A percentile compares a stretch with the other conserved stretches of the same genome.
Conservation (phyloP, 257 asterid species). For the Plectranthus barbatus region DNA sequence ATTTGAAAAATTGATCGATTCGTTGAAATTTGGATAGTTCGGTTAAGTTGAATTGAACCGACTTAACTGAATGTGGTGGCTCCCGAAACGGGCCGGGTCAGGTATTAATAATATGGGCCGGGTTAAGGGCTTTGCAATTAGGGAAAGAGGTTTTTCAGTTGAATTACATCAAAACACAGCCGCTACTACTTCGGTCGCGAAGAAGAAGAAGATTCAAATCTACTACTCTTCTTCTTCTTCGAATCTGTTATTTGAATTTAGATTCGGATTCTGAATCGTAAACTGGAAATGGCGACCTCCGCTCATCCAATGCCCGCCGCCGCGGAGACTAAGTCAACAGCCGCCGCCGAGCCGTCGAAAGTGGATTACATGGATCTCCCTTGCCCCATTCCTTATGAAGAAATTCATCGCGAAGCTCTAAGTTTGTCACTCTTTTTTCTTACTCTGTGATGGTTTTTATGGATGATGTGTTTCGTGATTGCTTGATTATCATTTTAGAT, state of each 20-base stretch:
- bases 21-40: no score
- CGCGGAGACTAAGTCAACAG: slow-evolving; percentile 26
- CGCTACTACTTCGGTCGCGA: slow-evolving; percentile 10
- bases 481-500: neutral
- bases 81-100: slow-evolving; percentile 23
- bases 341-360: slow-evolving; percentile 39
- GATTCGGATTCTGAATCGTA: neutral
- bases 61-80: no score
- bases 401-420: slow-evolving; percentile 92
- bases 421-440: slow-evolving; percentile 39
- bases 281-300: slow-evolving; percentile 51
- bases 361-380: slow-evolving; percentile 74
- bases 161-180: neutral
- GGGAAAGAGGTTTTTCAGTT: slow-evolving; percentile 42
- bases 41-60: no score
- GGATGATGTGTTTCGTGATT: neutral
- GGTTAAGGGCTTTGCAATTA: slow-evolving; percentile 40
- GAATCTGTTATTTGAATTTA: neutral
- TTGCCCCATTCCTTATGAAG: slow-evolving; percentile 92
- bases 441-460: neutral
- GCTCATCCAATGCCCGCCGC: slow-evolving; percentile 40
- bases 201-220: slow-evolving; percentile 15
- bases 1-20: no score
- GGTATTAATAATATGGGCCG: neutral
- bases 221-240: slow-evolving; percentile 28